A percentile compares a stretch with the other conserved stretches of the same genome.
Evolutionary conservation across 352 stramenopile genomes (phyloP).

Genomic region (Globisporangium megalacanthum): DNA sequence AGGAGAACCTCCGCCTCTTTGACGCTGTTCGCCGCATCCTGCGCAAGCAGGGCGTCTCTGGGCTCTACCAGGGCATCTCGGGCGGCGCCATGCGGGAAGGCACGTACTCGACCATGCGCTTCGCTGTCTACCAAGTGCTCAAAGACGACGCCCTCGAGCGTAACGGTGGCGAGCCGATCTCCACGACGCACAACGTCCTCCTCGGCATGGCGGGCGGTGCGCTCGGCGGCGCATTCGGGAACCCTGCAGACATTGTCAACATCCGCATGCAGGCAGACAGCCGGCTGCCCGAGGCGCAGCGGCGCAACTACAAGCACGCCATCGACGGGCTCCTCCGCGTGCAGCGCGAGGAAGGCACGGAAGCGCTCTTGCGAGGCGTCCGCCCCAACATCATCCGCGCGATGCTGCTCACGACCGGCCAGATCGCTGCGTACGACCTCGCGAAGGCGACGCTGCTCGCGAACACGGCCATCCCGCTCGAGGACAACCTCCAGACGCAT

Average conservation of each 20-base stretch:
- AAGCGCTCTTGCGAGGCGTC: conserved; percentile 60
- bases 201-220: conserved; percentile 67
- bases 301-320: conserved; percentile 81
- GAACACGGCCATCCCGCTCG: conserved; percentile 32
- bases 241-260: conserved; percentile 80
- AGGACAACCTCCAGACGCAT: conserved; percentile 72
- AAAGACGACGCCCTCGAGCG: conserved; percentile 68
- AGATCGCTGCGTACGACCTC: conserved; percentile 81
- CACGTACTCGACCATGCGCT: conserved; percentile 82
- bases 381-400: conserved; percentile 81
- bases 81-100: conserved; percentile 75
- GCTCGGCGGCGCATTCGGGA: conserved; percentile 59
- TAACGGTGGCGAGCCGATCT: conserved; percentile 62
- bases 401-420: conserved; percentile 76
- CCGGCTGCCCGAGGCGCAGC: conserved; percentile 45
- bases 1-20: conserved; percentile 54
- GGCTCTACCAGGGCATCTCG: conserved; percentile 78
- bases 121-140: conserved; percentile 79
- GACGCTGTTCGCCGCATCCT: conserved; percentile 50
- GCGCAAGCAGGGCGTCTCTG: conserved; percentile 51
- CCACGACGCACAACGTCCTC: conserved; percentile 60
- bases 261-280: conserved; percentile 83
- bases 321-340: conserved; percentile 66
- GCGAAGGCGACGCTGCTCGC: conserved; percentile 55
- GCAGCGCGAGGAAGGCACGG: conserved; percentile 55